A percentile compares a stretch with the other conserved stretches of the same genome.
phyloP scores from a whole-genome alignment of 2,329 filamentous ascomycete genomes.

The Myriosclerotinia duriaeana region DNA sequence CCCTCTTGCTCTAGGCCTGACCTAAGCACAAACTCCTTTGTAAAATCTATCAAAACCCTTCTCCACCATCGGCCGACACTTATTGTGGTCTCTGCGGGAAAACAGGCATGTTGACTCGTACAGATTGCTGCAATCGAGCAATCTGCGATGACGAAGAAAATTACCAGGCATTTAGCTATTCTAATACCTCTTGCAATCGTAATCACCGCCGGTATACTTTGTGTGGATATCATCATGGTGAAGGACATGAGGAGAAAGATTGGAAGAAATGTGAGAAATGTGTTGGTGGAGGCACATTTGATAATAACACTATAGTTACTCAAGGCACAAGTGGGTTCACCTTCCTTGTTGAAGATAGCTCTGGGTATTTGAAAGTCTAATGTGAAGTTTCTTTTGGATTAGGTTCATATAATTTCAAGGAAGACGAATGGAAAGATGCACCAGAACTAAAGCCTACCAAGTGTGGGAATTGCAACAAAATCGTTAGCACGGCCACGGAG shows the following conservation, averaged over 20 bases:
- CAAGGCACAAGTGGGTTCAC: neutral
- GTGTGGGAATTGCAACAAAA: neutral
- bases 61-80: neutral
- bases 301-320: neutral
- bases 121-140: neutral
- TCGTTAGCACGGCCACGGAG: neutral
- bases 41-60: neutral
- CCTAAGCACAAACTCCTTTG: neutral
- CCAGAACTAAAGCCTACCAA: neutral
- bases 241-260: neutral
- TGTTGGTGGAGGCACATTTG: neutral
- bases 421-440: constrained; percentile 8
- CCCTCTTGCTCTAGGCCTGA: neutral
- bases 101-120: neutral
- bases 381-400: neutral
- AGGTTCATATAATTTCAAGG: neutral
- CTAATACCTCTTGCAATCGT: neutral
- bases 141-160: neutral
- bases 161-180: neutral
- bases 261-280: neutral
- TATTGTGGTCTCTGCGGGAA: neutral
- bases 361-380: neutral
- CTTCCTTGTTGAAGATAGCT: too few relatives aligned
- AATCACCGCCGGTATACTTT: neutral
- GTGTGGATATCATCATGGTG: neutral